A percentile compares a stretch with the other conserved stretches of the same genome.
Evolutionary conservation across 495 filamentous ascomycete species (phyloP).

Genomic region (Trichoderma asperelloides): DNA sequence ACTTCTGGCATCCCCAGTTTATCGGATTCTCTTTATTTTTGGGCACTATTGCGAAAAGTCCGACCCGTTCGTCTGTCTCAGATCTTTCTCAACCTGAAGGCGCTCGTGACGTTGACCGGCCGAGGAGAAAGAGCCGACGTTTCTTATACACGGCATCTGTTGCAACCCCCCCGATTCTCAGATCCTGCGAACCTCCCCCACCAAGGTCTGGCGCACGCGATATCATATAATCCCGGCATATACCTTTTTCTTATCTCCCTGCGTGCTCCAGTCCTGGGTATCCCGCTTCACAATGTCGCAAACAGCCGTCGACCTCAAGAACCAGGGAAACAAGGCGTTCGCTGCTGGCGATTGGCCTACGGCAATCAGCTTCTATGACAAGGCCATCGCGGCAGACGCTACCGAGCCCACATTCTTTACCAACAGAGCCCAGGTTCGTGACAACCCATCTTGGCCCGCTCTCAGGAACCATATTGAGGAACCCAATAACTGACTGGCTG

Average conservation of each 20-base stretch:
- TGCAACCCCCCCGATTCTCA: not conserved
- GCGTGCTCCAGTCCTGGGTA: not conserved
- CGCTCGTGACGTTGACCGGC: not conserved
- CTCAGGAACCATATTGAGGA: not conserved
- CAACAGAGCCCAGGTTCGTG: constrained; percentile 82
- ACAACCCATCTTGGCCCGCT: not conserved
- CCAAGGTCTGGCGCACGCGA: not conserved
- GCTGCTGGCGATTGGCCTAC: constrained; percentile 75
- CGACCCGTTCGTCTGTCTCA: not conserved
- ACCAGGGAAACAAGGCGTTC: constrained; percentile 91
- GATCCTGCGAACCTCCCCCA: not conserved
- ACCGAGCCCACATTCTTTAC: constrained; percentile 83
- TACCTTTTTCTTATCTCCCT: not conserved
- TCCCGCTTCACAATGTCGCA: constrained; percentile 27
- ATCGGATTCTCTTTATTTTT: not conserved
- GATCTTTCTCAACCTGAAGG: not conserved
- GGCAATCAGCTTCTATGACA: constrained; percentile 77
- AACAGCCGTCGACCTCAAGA: constrained; percentile 73
- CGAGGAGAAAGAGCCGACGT: not conserved
- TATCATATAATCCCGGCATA: not conserved
- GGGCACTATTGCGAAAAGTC: constrained; percentile 1
- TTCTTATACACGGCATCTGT: not conserved
- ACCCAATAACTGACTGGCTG: not conserved
- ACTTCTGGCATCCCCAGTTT: not conserved
- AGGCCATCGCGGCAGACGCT: constrained; percentile 81